Conservation (phyloP, 1,284 basidiomycete genomes). For the Ceratobasidium sp. region DNA sequence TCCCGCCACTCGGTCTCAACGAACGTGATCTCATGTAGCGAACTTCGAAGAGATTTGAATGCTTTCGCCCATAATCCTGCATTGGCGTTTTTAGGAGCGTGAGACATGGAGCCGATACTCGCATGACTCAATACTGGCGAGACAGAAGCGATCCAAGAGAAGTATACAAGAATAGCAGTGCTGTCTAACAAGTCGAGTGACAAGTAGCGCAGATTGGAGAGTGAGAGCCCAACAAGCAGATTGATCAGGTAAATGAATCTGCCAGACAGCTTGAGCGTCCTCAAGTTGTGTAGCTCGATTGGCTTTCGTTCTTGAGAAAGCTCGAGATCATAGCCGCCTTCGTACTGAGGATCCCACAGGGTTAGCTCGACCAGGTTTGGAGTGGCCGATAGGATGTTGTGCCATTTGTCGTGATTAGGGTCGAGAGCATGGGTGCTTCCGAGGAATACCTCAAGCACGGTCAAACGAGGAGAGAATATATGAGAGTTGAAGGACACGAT, state of each 20-base stretch:
- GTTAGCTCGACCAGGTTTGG: neutral
- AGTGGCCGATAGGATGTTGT: conserved; percentile 3
- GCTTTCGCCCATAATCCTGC: neutral
- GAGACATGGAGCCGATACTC: neutral
- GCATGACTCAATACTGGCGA: neutral
- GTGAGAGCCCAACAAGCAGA: neutral
- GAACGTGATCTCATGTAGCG: neutral
- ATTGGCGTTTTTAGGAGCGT: neutral
- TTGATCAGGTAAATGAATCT: neutral
- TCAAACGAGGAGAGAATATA: conserved; percentile 4
- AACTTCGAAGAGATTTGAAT: neutral
- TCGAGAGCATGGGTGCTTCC: neutral
- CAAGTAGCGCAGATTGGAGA: neutral
- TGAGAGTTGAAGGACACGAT: neutral
- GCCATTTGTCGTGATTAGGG: neutral
- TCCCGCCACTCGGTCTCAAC: conserved; percentile 15
- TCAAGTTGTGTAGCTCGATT: neutral
- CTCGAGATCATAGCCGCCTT: no score
- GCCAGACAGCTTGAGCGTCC: neutral
- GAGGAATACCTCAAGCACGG: neutral
- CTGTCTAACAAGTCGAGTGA: neutral
- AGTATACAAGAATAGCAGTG: neutral
- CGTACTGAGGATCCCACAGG: conserved; percentile 1
- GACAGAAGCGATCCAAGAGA: neutral
- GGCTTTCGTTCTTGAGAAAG: no score